Percentiles rank a stretch among this genome's conserved stretches.
These are phyloP conservation scores for Phytophthora chlamydospora DNA, from an alignment of 352 stramenopile genomes.

Conservation along the genomic window DNA sequence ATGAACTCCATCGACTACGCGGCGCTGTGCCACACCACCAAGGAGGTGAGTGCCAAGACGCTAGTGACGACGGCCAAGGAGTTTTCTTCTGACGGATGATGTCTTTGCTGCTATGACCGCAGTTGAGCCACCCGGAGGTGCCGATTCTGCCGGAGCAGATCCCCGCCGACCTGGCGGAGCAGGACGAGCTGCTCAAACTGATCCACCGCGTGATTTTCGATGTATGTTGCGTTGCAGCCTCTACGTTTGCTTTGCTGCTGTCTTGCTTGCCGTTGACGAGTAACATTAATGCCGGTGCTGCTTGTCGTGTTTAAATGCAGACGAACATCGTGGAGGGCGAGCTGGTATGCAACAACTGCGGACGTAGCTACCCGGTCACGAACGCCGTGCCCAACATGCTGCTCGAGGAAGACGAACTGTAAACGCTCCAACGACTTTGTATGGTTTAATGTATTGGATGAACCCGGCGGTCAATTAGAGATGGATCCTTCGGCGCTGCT, in stretches of 20 bases:
- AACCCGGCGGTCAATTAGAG: neutral
- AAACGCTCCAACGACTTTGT: conserved; percentile 25
- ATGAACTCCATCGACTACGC: conserved; percentile 88
- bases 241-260: neutral
- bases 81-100: neutral
- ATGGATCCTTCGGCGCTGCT: neutral
- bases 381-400: conserved; percentile 89
- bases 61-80: neutral
- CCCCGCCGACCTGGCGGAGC: conserved; percentile 56
- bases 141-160: conserved; percentile 72
- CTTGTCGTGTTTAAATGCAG: conserved; percentile 33
- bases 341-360: conserved; percentile 86
- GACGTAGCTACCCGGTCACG: conserved; percentile 74
- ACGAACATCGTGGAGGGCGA: conserved; percentile 88
- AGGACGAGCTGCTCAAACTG: conserved; percentile 73
- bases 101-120: conserved; percentile 1
- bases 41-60: conserved; percentile 52
- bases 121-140: conserved; percentile 85
- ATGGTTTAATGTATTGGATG: conserved; percentile 33
- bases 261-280: neutral
- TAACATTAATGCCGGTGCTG: neutral
- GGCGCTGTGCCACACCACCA: conserved; percentile 73
- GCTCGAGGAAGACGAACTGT: conserved; percentile 88
- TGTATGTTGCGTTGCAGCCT: conserved; percentile 40
- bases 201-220: conserved; percentile 86